A percentile compares a stretch with the other conserved stretches of the same genome.
These are phyloP conservation scores for Picochlorum sp. DNA, from an alignment of 139 green algal genomes.

Conservation along the genomic window DNA sequence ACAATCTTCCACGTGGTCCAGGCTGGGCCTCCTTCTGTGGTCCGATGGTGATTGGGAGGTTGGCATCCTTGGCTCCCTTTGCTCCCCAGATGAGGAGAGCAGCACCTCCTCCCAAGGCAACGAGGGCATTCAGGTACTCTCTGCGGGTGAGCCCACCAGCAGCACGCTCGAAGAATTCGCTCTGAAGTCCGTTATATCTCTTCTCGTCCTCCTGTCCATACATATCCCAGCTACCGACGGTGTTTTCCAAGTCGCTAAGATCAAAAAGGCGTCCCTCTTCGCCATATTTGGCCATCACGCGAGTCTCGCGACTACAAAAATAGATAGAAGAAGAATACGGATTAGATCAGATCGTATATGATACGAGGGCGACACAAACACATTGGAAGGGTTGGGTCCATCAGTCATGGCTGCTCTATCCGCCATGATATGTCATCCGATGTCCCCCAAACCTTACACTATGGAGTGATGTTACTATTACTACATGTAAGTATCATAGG, in stretches of 20 bases:
- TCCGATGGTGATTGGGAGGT: constrained; percentile 85
- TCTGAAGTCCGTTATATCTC: constrained; percentile 70
- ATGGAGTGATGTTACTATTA: too few relatives aligned
- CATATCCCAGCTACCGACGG: constrained; percentile 85
- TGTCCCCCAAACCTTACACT: too few relatives aligned
- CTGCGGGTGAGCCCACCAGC: constrained; percentile 66
- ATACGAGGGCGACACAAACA: too few relatives aligned
- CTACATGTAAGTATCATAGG: neutral
- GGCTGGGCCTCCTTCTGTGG: constrained; percentile 48
- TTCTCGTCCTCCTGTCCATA: constrained; percentile 80
- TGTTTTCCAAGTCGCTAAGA: constrained; percentile 83
- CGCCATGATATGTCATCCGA: too few relatives aligned
- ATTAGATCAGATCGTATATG: too few relatives aligned
- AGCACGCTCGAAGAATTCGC: constrained; percentile 90
- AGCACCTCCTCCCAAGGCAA: constrained; percentile 48
- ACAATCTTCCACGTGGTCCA: constrained; percentile 24
- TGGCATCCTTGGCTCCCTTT: constrained; percentile 58
- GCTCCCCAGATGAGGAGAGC: constrained; percentile 62
- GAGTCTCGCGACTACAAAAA: constrained; percentile 38
- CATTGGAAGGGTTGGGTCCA: too few relatives aligned
- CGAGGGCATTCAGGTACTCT: constrained; percentile 74
- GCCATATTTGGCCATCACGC: constrained; percentile 72
- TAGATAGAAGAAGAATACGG: too few relatives aligned
- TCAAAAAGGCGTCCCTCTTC: constrained; percentile 81
- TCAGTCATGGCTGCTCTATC: too few relatives aligned